Evolutionary conservation across 2,329 filamentous ascomycete genomes (phyloP).

Genomic region (Fusarium algeriense): DNA sequence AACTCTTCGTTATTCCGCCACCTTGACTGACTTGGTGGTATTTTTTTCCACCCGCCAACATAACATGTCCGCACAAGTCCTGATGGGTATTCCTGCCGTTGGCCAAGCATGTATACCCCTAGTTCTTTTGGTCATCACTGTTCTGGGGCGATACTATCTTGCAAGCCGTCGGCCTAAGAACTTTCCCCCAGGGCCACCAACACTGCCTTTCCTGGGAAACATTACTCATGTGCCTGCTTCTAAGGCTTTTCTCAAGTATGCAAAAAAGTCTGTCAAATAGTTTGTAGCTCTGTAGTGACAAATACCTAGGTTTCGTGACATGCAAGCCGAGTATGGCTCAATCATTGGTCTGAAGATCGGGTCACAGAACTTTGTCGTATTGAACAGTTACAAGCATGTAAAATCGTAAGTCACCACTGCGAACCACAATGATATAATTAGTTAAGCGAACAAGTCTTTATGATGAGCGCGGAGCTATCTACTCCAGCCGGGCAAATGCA

Average conservation of each 20-base stretch:
- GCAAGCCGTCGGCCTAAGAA: slow-evolving; percentile 26
- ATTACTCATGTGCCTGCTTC: slow-evolving; percentile 43
- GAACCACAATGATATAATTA: too few relatives aligned
- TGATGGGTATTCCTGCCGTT: neutral
- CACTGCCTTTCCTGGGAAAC: slow-evolving; percentile 44
- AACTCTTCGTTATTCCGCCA: neutral
- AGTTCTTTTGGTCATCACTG: neutral
- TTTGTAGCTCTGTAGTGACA: neutral
- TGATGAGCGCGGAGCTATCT: slow-evolving; percentile 53
- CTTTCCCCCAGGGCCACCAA: slow-evolving; percentile 43
- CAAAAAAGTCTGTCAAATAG: slow-evolving; percentile 10
- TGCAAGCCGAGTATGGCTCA: slow-evolving; percentile 49
- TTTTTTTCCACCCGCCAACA: neutral
- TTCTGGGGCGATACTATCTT: neutral
- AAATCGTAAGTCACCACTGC: slow-evolving; percentile 1
- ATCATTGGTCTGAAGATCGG: slow-evolving; percentile 51
- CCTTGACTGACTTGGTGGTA: neutral
- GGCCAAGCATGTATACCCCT: neutral
- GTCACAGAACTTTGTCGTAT: slow-evolving; percentile 49
- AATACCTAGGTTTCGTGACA: slow-evolving; percentile 1
- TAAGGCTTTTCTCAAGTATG: slow-evolving; percentile 51
- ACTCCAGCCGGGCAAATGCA: slow-evolving; percentile 53
- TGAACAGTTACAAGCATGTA: slow-evolving; percentile 31
- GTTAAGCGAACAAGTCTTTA: slow-evolving; percentile 48
- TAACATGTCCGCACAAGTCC: neutral